A percentile compares a stretch with the other conserved stretches of the same genome.
phyloP scores from a whole-genome alignment of 306 rosid genomes.

The Senna tora region DNA sequence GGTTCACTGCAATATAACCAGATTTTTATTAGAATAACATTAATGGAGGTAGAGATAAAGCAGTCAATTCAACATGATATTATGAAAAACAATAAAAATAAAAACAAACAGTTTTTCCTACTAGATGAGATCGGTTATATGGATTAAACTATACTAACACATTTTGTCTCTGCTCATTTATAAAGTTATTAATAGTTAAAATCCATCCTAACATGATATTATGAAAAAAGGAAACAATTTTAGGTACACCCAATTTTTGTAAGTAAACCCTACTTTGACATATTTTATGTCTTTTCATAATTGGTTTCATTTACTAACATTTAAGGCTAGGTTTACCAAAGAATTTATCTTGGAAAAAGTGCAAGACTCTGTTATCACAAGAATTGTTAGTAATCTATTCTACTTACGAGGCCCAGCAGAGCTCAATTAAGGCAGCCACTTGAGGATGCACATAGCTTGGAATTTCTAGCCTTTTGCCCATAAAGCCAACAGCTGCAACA shows the following conservation, averaged over 20 bases:
- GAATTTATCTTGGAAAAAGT: neutral
- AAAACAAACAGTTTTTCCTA: no score
- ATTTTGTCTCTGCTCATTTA: no score
- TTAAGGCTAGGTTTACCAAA: no score
- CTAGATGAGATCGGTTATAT: no score
- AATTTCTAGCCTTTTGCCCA: constrained; percentile 75
- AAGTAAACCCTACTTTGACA: neutral
- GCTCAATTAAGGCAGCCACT: constrained; percentile 79
- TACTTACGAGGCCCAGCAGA: constrained; percentile 89
- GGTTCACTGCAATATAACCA: constrained; percentile 69
- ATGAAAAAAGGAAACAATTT: neutral
- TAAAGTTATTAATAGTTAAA: no score
- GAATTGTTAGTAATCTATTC: constrained; percentile 8
- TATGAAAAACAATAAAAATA: no score
- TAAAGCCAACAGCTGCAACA: constrained; percentile 91
- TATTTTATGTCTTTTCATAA: neutral
- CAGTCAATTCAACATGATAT: neutral
- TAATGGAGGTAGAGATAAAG: neutral
- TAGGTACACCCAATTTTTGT: neutral
- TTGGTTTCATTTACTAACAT: neutral
- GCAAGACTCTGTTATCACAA: constrained; percentile 16
- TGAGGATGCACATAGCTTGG: constrained; percentile 69
- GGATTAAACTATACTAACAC: no score
- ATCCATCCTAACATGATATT: constrained; percentile 1
- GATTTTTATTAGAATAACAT: constrained; percentile 9